Base-by-base conservation (phyloP, 306 rosid species). In the Heteromeles arbutifolia region DNA sequence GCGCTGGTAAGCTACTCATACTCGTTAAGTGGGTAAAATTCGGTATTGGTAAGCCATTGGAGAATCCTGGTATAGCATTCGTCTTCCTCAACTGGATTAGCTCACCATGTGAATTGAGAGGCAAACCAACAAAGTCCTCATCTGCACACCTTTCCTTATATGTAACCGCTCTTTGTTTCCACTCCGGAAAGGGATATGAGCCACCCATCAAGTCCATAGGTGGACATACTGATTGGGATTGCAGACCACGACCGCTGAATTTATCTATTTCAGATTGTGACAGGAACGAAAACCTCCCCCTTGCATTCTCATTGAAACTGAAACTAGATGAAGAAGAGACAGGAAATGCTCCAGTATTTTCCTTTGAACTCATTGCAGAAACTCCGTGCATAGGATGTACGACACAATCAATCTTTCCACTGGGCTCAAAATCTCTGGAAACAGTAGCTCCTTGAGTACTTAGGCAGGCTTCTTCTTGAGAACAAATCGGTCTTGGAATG, bases 101-200 rank as follows among this genome's bases (percentile, higher is more conserved):
- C 81, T 90, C 97, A 50, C 99, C 99, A 41, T 90, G 97, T 65
- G 98, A 96, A 80, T 92, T 92, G 83, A 96, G 96, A 69, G 99
- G 99, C 85, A 92, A 91, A 54, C 99, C 91, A 31, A 82, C 80
- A 68, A 85, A 84, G 41, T 76, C 85, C 22, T 85, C 86, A 64
- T 85, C 84, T 79, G 44, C 14, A 68, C 70, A 73, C 79, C 82
- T 83, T 76, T 79, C 87, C 79, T 82, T 84, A 48, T 64, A 59
- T 18, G 81, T n/a, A 22, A 74, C 78, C 39, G 74, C 58, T 74
- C 87, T 85, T 79, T 87, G 89, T 48, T 69, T 85, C 92, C 87
- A 79, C 70, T 82, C 81, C 13, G 84, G 72, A 77, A 78, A 76
- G 48, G 84, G 82, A 77, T 67, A 67, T 29, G 88, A 56, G 70